Conservation (phyloP, 192 early-diverging fungal genomes). For the Backusella parvicylindrica region DNA sequence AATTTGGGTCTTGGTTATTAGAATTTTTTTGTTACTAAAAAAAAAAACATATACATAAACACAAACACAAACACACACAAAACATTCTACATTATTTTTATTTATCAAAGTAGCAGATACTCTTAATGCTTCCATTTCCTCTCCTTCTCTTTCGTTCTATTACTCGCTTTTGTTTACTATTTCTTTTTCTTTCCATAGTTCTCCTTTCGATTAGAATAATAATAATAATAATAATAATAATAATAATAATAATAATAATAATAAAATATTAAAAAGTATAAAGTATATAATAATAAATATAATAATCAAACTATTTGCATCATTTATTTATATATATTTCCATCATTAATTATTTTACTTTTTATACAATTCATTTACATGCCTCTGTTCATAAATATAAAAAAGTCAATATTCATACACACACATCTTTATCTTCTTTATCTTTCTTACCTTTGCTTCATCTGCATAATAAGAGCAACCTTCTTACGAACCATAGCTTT, state of each 20-base stretch:
- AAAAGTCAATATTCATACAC: background rate
- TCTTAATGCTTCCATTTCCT: background rate
- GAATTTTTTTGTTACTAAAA: background rate
- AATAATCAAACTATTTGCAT: background rate
- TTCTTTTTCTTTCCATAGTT: too few relatives aligned
- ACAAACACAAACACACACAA: background rate
- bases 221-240: background rate
- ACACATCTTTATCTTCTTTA: background rate
- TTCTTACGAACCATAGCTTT: constrained; percentile 58
- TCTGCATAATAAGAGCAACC: constrained; percentile 62
- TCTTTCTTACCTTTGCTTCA: constrained; percentile 45
- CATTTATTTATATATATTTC: constrained; percentile 3
- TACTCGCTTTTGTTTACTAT: background rate
- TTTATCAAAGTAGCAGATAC: background rate
- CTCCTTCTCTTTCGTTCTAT: background rate
- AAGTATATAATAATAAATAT: too few relatives aligned
- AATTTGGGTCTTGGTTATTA: constrained; percentile 30
- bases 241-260: background rate
- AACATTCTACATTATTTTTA: background rate
- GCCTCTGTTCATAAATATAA: constrained; percentile 3
- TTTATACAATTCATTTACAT: constrained; percentile 15
- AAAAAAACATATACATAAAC: too few relatives aligned
- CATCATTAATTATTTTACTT: background rate
- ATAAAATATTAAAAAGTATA: background rate
- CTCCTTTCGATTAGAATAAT: background rate